A percentile compares a stretch with the other conserved stretches of the same genome.
Conservation (phyloP, 805 yeast genomes). For the Brettanomyces naardenensis region DNA sequence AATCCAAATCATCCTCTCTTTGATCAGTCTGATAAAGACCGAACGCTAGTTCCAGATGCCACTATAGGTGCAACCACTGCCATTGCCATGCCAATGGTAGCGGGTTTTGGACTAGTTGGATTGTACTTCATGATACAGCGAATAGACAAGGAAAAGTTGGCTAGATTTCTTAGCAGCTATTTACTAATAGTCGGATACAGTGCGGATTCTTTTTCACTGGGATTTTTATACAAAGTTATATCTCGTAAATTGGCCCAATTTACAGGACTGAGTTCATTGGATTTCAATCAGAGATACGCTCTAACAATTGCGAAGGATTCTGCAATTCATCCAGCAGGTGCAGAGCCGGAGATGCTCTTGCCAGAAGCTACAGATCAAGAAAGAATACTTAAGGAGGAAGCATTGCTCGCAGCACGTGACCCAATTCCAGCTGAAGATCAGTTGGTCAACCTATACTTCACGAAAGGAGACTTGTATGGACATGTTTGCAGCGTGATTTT, state of each 20-base stretch:
- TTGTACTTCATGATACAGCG: conserved; percentile 30
- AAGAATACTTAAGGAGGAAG: conserved; percentile 22
- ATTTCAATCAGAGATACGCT: conserved; percentile 30
- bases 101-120: conserved; percentile 30
- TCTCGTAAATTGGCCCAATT: conserved; percentile 24
- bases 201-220: conserved; percentile 25
- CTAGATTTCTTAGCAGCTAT: conserved; percentile 28
- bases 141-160: conserved; percentile 25
- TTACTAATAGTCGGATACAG: conserved; percentile 26
- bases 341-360: conserved; percentile 24
- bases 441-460: conserved; percentile 26
- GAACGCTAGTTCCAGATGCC: conserved; percentile 9
- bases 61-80: conserved; percentile 24
- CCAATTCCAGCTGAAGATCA: conserved; percentile 24
- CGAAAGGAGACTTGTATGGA: conserved; percentile 24
- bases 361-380: conserved; percentile 25
- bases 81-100: conserved; percentile 35
- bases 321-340: conserved; percentile 30
- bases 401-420: conserved; percentile 14
- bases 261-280: conserved; percentile 20
- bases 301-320: conserved; percentile 33
- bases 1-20: conserved; percentile 29
- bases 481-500: conserved; percentile 11
- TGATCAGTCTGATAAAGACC: conserved; percentile 34
- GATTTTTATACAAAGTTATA: conserved; percentile 19